These are phyloP conservation scores for Podospora comata DNA, from an alignment of 495 filamentous ascomycete genomes.

Conservation along the genomic window DNA sequence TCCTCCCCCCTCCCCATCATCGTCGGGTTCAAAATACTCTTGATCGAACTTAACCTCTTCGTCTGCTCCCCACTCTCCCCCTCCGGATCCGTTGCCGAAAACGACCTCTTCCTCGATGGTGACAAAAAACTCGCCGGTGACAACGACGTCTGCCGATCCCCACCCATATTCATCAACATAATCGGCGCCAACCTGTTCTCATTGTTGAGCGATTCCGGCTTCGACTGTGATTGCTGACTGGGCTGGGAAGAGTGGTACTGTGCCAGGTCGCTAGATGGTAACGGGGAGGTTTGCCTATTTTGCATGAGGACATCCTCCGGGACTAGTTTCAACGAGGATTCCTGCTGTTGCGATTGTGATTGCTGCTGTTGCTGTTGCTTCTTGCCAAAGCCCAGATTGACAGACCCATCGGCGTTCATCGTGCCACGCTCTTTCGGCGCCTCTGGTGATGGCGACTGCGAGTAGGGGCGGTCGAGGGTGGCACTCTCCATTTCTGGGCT, in stretches of 20 bases:
- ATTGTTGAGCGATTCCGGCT: constrained; percentile 46
- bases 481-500: constrained; percentile 39
- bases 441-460: constrained; percentile 39
- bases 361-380: background rate
- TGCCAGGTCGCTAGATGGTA: constrained; percentile 37
- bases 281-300: constrained; percentile 38
- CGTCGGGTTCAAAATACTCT: constrained; percentile 72
- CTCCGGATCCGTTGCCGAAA: constrained; percentile 55
- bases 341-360: constrained; percentile 21
- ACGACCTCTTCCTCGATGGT: constrained; percentile 61
- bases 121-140: constrained; percentile 53
- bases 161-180: constrained; percentile 39
- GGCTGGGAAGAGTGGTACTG: constrained; percentile 45
- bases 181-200: constrained; percentile 56
- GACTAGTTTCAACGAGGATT: constrained; percentile 41
- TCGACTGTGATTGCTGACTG: constrained; percentile 40
- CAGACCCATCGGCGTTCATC: constrained; percentile 53
- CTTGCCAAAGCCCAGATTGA: constrained; percentile 59
- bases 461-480: constrained; percentile 43
- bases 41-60: constrained; percentile 73
- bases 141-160: constrained; percentile 47
- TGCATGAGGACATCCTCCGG: constrained; percentile 44
- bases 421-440: constrained; percentile 44
- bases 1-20: constrained; percentile 24
- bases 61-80: constrained; percentile 33